Percentiles rank a stretch among this genome's conserved stretches.
Evolutionary conservation across 495 filamentous ascomycete species (phyloP).

Genomic region (Daldinia loculata): DNA sequence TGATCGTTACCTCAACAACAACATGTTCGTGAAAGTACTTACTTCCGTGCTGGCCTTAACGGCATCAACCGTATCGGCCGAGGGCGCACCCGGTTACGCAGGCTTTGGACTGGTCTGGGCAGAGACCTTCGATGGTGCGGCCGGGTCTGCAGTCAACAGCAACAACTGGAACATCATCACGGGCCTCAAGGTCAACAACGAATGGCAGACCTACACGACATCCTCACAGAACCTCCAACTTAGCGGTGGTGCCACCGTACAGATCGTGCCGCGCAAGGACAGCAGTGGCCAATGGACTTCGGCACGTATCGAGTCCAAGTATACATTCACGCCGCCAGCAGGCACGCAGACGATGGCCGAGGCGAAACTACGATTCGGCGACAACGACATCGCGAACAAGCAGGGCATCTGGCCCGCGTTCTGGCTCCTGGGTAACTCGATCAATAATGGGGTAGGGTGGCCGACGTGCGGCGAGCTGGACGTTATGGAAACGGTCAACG

Average conservation of each 20-base stretch:
- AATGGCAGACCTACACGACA: slow-evolving; percentile 54
- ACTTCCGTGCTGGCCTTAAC: slow-evolving; percentile 27
- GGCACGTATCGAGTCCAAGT: slow-evolving; percentile 57
- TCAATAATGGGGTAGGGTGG: slow-evolving; percentile 54
- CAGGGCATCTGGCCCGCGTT: slow-evolving; percentile 64
- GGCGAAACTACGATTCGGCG: slow-evolving; percentile 55
- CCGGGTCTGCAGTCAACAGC: slow-evolving; percentile 43
- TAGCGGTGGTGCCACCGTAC: slow-evolving; percentile 55
- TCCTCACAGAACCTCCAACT: slow-evolving; percentile 51
- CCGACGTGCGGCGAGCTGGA: slow-evolving; percentile 62
- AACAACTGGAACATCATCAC: slow-evolving; percentile 56
- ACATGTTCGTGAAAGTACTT: slow-evolving; percentile 58
- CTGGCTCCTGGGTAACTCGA: slow-evolving; percentile 59
- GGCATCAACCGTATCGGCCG: slow-evolving; percentile 42
- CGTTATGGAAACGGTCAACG: slow-evolving; percentile 60
- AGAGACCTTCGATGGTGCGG: slow-evolving; percentile 51
- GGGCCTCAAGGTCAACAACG: slow-evolving; percentile 52
- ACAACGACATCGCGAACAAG: slow-evolving; percentile 47
- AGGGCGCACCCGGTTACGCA: slow-evolving; percentile 44
- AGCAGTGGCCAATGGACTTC: slow-evolving; percentile 56
- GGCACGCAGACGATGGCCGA: slow-evolving; percentile 54
- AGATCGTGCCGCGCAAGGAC: slow-evolving; percentile 55
- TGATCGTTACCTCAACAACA: slow-evolving; percentile 64
- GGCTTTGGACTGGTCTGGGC: slow-evolving; percentile 50
- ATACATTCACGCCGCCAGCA: slow-evolving; percentile 53